phyloP scores from a whole-genome alignment of 1,284 basidiomycete species.

The Blastosporella zonata region DNA sequence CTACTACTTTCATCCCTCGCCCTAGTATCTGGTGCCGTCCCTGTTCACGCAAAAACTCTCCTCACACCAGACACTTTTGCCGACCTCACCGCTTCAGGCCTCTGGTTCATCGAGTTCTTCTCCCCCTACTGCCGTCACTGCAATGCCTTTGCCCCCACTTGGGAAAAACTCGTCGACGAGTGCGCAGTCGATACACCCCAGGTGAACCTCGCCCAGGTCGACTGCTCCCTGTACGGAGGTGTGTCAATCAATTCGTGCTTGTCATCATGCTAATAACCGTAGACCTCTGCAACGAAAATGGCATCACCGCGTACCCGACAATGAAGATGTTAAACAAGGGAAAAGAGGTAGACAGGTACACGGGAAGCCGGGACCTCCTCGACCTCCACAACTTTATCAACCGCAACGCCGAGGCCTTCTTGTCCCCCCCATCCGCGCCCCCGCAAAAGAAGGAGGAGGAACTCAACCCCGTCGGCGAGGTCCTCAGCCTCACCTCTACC shows the following conservation, averaged over 20 bases:
- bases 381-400: conserved; percentile 34
- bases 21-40: conserved; percentile 18
- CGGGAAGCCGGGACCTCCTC: conserved; percentile 33
- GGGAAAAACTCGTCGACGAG: conserved; percentile 68
- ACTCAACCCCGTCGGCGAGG: conserved; percentile 62
- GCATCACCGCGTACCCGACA: conserved; percentile 76
- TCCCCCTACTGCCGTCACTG: conserved; percentile 85
- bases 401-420: conserved; percentile 22
- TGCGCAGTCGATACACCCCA: conserved; percentile 52
- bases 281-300: conserved; percentile 80
- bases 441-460: conserved; percentile 11
- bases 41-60: conserved; percentile 19
- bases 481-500: conserved; percentile 50
- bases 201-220: conserved; percentile 80
- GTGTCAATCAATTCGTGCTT: background rate
- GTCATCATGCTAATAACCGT: too few relatives aligned
- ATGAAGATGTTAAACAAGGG: conserved; percentile 77
- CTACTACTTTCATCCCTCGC: conserved; percentile 19
- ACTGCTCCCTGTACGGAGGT: conserved; percentile 85
- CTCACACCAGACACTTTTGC: conserved; percentile 70
- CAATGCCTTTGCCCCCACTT: conserved; percentile 76
- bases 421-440: conserved; percentile 2
- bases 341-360: conserved; percentile 56
- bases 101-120: conserved; percentile 81
- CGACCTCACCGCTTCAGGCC: conserved; percentile 50